Evolutionary conservation across 345 rosid species (phyloP).

Genomic region (Eucalyptus marginata): DNA sequence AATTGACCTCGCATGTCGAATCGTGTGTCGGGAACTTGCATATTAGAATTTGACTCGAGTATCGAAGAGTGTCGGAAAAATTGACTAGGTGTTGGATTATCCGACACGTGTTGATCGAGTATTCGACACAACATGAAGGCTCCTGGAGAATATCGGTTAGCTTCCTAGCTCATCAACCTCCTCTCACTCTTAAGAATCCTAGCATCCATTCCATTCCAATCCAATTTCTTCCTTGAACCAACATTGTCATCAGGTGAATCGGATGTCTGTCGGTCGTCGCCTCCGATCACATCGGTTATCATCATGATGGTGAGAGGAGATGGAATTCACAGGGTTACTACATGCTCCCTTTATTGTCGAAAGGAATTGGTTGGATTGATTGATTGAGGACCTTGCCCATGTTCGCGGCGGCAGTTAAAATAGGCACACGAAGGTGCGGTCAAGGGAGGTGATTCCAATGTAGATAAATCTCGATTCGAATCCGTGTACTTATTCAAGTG

Average conservation of each 20-base stretch:
- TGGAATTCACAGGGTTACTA: constrained; percentile 19
- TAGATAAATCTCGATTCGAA: constrained; percentile 21
- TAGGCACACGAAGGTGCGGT: constrained; percentile 59
- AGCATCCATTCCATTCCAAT: neutral
- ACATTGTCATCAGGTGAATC: fast-evolving
- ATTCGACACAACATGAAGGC: too few relatives aligned
- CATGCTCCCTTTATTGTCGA: constrained; percentile 17
- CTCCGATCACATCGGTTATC: too few relatives aligned
- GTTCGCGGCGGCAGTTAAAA: constrained; percentile 38
- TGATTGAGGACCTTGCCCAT: constrained; percentile 28
- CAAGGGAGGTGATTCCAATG: constrained; percentile 20
- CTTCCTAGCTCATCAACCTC: neutral
- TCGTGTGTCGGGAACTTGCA: too few relatives aligned
- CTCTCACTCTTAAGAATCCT: neutral
- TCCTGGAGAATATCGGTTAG: too few relatives aligned
- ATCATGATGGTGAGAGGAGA: constrained; percentile 30
- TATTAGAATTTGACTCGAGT: too few relatives aligned
- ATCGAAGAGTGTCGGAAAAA: too few relatives aligned
- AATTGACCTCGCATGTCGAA: too few relatives aligned
- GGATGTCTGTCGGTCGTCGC: neutral
- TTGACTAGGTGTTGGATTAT: too few relatives aligned
- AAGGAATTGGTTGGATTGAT: constrained; percentile 16
- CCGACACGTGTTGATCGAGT: too few relatives aligned
- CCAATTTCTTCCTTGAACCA: neutral
- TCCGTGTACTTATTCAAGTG: constrained; percentile 27